Conservation (phyloP, 371 early-diverging fungal genomes). For the Nematocida sp. region DNA sequence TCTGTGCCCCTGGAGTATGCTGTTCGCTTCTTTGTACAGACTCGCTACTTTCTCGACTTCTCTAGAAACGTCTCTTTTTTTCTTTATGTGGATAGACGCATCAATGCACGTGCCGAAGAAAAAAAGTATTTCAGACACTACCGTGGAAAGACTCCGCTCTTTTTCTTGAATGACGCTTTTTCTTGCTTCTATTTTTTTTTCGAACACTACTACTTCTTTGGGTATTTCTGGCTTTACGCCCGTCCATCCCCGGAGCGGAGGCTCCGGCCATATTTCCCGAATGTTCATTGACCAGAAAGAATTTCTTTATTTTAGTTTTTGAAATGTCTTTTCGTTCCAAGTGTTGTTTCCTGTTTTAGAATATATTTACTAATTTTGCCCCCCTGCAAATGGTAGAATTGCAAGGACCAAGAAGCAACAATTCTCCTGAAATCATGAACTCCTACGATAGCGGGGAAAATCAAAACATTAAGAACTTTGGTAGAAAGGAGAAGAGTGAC, state of each 20-base stretch:
- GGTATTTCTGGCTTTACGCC: too few relatives aligned
- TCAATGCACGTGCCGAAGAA: constrained; percentile 1
- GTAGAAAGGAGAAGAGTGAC: constrained; percentile 13
- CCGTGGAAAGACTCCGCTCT: not conserved
- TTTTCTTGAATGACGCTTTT: not conserved
- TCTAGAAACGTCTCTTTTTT: not conserved
- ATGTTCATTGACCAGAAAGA: constrained; percentile 29
- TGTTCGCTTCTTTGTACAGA: constrained; percentile 34
- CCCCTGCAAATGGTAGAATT: constrained; percentile 48
- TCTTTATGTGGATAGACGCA: not conserved
- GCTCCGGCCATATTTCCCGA: constrained; percentile 48
- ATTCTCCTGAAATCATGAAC: constrained; percentile 1
- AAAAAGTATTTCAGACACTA: not conserved
- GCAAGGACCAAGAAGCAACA: constrained; percentile 20
- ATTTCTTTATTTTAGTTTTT: constrained; percentile 1
- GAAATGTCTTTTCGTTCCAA: not conserved
- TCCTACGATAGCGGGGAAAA: constrained; percentile 31
- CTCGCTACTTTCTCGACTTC: constrained; percentile 21
- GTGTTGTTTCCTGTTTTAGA: constrained; percentile 50
- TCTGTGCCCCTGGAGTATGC: constrained; percentile 1
- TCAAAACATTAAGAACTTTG: constrained; percentile 26
- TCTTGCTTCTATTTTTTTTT: not conserved
- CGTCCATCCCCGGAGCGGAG: not conserved
- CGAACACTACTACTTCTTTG: not conserved
- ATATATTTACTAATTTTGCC: constrained; percentile 54